A percentile compares a stretch with the other conserved stretches of the same genome.
phyloP scores from a whole-genome alignment of 352 stramenopile genomes.

The Bremia lactucae region DNA sequence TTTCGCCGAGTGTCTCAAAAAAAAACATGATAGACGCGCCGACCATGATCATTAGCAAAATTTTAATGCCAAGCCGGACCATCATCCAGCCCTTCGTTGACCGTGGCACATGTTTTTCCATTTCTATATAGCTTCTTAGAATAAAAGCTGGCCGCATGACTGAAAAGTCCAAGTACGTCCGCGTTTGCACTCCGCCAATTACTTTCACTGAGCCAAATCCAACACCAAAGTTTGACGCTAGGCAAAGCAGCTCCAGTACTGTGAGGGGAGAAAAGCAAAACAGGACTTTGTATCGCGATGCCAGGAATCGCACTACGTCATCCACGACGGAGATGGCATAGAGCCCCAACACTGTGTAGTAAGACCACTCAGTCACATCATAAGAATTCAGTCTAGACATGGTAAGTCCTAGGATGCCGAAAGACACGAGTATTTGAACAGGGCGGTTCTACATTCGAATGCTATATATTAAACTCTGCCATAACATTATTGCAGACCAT shows the following conservation, averaged over 20 bases:
- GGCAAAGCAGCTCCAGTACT: constrained; percentile 60
- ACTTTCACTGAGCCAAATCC: constrained; percentile 57
- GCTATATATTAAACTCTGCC: constrained; percentile 1
- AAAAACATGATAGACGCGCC: constrained; percentile 78
- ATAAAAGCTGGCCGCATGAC: constrained; percentile 80
- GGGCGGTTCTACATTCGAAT: constrained; percentile 45
- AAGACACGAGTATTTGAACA: constrained; percentile 63
- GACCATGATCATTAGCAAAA: constrained; percentile 78
- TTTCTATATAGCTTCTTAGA: constrained; percentile 71
- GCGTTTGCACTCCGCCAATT: constrained; percentile 39
- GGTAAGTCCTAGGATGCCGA: constrained; percentile 58
- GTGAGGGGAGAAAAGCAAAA: constrained; percentile 68
- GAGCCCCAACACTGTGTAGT: constrained; percentile 53
- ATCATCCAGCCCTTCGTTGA: constrained; percentile 79
- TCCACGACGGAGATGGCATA: constrained; percentile 57
- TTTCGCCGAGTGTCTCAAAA: constrained; percentile 78
- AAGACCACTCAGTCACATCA: constrained; percentile 49
- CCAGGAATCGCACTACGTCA: constrained; percentile 67
- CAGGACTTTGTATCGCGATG: constrained; percentile 67
- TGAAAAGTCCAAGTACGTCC: constrained; percentile 80
- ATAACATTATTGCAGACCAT: not conserved
- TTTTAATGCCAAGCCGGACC: constrained; percentile 58
- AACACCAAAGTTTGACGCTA: constrained; percentile 68
- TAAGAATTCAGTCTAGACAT: constrained; percentile 64
- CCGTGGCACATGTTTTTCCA: constrained; percentile 63